Conservation (phyloP, 331 rosid species). For the Rhamnella rubrinervis region DNA sequence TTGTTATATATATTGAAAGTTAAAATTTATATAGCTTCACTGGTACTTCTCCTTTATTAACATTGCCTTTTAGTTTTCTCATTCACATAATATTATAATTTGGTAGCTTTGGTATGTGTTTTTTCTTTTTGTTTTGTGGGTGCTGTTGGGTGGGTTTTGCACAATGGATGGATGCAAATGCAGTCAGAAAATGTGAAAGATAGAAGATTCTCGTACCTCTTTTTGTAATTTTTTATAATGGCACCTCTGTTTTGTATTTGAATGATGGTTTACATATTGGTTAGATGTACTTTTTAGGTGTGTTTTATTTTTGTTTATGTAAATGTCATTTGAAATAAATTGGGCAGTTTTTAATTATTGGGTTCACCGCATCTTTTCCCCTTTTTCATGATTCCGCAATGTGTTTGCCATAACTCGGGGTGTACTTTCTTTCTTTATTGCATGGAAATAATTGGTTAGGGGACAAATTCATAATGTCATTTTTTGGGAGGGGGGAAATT, state of each 20-base stretch:
- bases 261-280: not conserved
- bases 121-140: no score
- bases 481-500: not conserved
- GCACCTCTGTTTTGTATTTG: not conserved
- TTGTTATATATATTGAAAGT: no score
- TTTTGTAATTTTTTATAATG: not conserved
- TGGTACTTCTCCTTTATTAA: not conserved
- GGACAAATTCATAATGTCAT: no score
- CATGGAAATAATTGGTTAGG: no score
- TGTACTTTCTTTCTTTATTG: not conserved
- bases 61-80: conserved; percentile 10
- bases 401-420: not conserved
- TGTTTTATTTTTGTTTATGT: not conserved
- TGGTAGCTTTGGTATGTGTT: no score
- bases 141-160: conserved; percentile 22
- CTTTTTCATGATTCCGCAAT: not conserved
- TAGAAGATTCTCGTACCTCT: not conserved
- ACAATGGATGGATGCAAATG: conserved; percentile 22
- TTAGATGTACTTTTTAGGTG: not conserved
- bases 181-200: not conserved
- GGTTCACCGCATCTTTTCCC: conserved; percentile 1
- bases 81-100: no score
- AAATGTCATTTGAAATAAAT: not conserved
- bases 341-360: not conserved
- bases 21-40: no score